These are phyloP conservation scores for Fraxinus sp. DNA, from an alignment of 305 asterid species.

Conservation along the genomic window DNA sequence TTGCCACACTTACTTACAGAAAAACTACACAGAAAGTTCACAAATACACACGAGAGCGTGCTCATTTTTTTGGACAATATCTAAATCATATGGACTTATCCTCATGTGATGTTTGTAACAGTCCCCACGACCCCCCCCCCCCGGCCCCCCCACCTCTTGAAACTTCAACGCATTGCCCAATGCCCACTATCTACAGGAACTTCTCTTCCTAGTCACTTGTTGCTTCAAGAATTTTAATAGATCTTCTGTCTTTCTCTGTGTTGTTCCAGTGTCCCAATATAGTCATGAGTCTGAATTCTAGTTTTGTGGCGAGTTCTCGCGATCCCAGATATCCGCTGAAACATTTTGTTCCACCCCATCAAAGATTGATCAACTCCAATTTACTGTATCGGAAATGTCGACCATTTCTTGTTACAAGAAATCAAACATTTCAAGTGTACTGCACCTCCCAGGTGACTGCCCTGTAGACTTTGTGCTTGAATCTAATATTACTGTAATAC, in stretches of 20 bases:
- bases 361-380: conserved; percentile 26
- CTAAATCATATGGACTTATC: too few species aligned
- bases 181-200: conserved; percentile 3
- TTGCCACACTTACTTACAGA: too few species aligned
- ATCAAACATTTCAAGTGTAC: conserved; percentile 37
- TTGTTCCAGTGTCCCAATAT: background rate
- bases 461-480: background rate
- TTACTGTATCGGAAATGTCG: conserved; percentile 20
- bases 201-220: conserved; percentile 5
- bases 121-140: background rate
- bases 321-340: conserved; percentile 28
- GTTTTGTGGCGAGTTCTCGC: conserved; percentile 25
- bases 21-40: too few species aligned
- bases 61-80: too few species aligned
- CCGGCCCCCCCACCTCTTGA: background rate
- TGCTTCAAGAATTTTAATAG: background rate
- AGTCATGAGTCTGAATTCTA: conserved; percentile 37
- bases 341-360: conserved; percentile 22
- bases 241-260: background rate
- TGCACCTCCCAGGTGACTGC: conserved; percentile 49
- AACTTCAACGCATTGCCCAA: conserved; percentile 9
- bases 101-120: background rate
- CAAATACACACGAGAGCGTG: too few species aligned
- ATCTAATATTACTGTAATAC: background rate
- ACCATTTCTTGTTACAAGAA: conserved; percentile 17